A percentile compares a stretch with the other conserved stretches of the same genome.
Conservation (phyloP, 1,139 yeast species). For the Kodamaea anthophila region DNA sequence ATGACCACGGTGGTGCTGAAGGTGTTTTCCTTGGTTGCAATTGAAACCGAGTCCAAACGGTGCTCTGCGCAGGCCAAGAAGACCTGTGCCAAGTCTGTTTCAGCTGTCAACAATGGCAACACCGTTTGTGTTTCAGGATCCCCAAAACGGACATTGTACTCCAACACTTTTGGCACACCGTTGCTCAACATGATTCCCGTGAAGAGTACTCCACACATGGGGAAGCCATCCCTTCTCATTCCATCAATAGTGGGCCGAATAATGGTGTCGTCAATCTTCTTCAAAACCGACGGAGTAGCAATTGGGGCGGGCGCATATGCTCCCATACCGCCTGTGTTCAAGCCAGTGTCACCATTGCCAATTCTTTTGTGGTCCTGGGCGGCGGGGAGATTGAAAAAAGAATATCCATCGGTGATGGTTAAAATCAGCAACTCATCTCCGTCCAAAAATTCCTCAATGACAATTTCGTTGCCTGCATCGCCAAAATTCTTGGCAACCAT, state of each 20-base stretch:
- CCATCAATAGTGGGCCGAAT: conserved; percentile 93
- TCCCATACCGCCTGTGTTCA: conserved; percentile 99
- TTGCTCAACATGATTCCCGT: conserved; percentile 90
- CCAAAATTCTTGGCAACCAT: conserved; percentile 92
- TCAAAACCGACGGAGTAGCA: conserved; percentile 63
- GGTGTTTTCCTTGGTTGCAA: conserved; percentile 53
- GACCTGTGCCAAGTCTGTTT: conserved; percentile 87
- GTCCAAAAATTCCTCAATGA: conserved; percentile 90
- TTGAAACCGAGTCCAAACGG: conserved; percentile 77
- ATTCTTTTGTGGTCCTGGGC: conserved; percentile 98
- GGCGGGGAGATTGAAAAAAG: conserved; percentile 85
- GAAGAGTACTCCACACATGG: conserved; percentile 92
- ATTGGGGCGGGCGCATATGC: conserved; percentile 98
- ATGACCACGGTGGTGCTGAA: conserved; percentile 89
- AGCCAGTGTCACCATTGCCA: conserved; percentile 88
- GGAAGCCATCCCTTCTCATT: conserved; percentile 92
- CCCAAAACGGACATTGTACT: conserved; percentile 96
- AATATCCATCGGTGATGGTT: conserved; percentile 91
- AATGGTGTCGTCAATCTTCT: conserved; percentile 63
- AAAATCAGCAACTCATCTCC: conserved; percentile 95
- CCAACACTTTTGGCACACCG: conserved; percentile 88
- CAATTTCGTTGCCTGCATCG: conserved; percentile 91
- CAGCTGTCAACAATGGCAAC: conserved; percentile 72
- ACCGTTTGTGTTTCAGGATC: conserved; percentile 99
- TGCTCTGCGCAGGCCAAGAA: conserved; percentile 94